These are phyloP conservation scores for Coemansia sp. DNA, from an alignment of 192 early-diverging fungal species.

Conservation along the genomic window DNA sequence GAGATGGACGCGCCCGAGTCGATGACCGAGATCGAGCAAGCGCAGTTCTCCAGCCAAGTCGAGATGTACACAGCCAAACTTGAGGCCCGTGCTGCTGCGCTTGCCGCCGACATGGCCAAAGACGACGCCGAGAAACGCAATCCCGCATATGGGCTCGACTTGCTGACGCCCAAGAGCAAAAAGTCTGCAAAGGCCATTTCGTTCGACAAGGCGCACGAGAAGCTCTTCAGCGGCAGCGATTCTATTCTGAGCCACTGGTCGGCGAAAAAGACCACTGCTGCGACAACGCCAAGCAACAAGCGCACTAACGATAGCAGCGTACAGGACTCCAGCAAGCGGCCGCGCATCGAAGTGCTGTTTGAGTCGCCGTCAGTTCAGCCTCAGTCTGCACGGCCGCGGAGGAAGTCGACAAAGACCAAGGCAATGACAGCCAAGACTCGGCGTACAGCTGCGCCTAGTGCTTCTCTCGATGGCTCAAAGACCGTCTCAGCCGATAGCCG, in stretches of 20 bases:
- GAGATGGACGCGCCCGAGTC: slow-evolving; percentile 22
- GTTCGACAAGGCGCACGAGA: slow-evolving; percentile 45
- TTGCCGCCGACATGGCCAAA: slow-evolving; percentile 32
- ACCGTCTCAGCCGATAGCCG: slow-evolving; percentile 14
- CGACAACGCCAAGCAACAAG: slow-evolving; percentile 40
- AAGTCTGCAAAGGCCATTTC: slow-evolving; percentile 13
- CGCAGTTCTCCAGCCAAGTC: slow-evolving; percentile 18
- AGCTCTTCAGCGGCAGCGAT: slow-evolving; percentile 37
- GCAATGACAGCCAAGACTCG: slow-evolving; percentile 22
- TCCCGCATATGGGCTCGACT: not conserved
- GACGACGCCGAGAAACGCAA: slow-evolving; percentile 18
- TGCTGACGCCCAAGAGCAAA: slow-evolving; percentile 18
- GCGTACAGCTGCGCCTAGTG: slow-evolving; percentile 12
- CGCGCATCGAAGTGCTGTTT: slow-evolving; percentile 37
- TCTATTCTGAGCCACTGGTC: slow-evolving; percentile 54
- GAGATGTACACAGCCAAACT: slow-evolving; percentile 36
- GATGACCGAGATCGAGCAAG: slow-evolving; percentile 1
- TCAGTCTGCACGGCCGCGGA: slow-evolving; percentile 13
- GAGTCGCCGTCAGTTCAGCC: slow-evolving; percentile 20
- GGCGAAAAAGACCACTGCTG: slow-evolving; percentile 24
- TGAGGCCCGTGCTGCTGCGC: slow-evolving; percentile 27
- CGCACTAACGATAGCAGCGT: slow-evolving; percentile 13
- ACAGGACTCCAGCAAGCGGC: slow-evolving; percentile 37
- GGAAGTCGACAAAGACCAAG: slow-evolving; percentile 19
- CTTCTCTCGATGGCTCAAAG: slow-evolving; percentile 18